Percentiles rank a stretch among this genome's conserved stretches.
These are phyloP conservation scores for Starmerella vaccinii DNA, from an alignment of 805 yeast genomes.

Conservation along the genomic window DNA sequence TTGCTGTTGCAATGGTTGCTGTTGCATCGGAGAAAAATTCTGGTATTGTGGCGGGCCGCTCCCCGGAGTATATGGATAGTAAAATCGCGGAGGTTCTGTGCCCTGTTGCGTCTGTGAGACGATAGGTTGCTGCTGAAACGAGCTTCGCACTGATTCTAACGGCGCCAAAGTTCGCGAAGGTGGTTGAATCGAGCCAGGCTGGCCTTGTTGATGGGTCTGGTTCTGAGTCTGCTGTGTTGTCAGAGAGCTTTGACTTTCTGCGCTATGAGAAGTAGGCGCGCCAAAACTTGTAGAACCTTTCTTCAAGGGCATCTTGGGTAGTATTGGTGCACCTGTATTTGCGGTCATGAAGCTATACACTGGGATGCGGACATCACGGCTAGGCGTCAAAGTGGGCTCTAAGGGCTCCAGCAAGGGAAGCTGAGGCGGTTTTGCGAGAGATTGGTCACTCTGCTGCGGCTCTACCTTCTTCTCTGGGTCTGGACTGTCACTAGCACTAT, in stretches of 20 bases:
- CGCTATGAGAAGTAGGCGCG: too few relatives aligned
- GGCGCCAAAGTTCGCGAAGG: too few relatives aligned
- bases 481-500: not conserved
- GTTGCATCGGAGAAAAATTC: not conserved
- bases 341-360: conserved; percentile 20
- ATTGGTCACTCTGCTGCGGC: not conserved
- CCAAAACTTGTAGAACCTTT: not conserved
- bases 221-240: too few relatives aligned
- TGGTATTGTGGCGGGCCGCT: not conserved
- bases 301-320: not conserved
- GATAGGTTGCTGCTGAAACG: too few relatives aligned
- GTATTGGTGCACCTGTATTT: not conserved
- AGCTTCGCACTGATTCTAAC: too few relatives aligned
- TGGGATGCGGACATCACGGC: conserved; percentile 11
- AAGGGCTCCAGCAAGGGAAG: conserved; percentile 9
- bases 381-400: conserved; percentile 5
- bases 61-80: conserved; percentile 5
- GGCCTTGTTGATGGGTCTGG: too few relatives aligned
- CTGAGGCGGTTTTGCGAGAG: not conserved
- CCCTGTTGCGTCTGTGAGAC: not conserved
- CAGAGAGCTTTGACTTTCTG: too few relatives aligned
- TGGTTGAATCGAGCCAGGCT: too few relatives aligned
- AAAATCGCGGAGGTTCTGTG: not conserved
- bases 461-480: not conserved
- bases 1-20: not conserved